phyloP scores from a whole-genome alignment of 768 basidiomycete genomes.

The Lentinus tigrinus region DNA sequence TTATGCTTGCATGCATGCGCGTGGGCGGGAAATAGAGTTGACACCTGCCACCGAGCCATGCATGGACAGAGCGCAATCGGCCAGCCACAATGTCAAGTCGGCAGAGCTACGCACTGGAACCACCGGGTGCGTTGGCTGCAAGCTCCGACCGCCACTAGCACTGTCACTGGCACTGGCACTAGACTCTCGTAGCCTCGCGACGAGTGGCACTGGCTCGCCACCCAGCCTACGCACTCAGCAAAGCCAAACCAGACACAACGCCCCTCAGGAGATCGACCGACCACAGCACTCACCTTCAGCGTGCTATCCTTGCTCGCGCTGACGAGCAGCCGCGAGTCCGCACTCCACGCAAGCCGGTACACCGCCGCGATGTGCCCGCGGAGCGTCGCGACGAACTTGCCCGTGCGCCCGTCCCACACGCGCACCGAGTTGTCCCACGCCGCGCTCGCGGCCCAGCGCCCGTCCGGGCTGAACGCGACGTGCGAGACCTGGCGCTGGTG shows the following conservation, averaged over 20 bases:
- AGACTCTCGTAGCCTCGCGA: no score
- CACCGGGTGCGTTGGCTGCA: no score
- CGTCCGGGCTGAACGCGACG: constrained; percentile 93
- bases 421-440: constrained; percentile 90
- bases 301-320: constrained; percentile 97
- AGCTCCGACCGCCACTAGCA: no score
- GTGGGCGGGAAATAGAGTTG: no score
- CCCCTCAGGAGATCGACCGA: no score
- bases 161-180: no score
- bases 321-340: constrained; percentile 87
- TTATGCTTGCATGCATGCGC: no score
- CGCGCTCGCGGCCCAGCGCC: constrained; percentile 86
- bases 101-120: not conserved
- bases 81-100: not conserved
- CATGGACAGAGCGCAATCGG: no score
- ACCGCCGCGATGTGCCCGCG: constrained; percentile 94
- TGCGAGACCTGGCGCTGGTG: constrained; percentile 95
- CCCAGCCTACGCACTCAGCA: no score
- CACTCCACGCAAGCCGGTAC: constrained; percentile 93
- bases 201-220: no score
- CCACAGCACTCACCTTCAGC: constrained; percentile 65
- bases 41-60: no score
- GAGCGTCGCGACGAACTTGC: constrained; percentile 87
- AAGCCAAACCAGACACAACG: no score
- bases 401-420: constrained; percentile 84